Evolutionary conservation across 2,329 filamentous ascomycete species (phyloP), one percentile per base, ranked within the genome.

Genomic region (Cercospora zeina): DNA sequence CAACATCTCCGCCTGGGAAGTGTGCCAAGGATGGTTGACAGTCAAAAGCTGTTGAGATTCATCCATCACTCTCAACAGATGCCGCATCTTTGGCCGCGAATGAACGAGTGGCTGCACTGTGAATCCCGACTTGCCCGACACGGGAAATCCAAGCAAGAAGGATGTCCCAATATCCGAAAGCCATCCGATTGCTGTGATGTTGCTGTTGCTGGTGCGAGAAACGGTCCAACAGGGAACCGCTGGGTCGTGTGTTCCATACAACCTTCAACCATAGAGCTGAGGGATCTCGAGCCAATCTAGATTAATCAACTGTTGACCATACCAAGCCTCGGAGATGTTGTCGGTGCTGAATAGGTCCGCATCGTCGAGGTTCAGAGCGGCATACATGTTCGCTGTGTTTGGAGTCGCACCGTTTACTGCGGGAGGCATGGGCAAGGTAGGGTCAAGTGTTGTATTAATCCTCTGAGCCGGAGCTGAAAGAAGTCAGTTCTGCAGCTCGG

Each of bases 261-360:
- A 30, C 4, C 16, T 34, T 63, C 53, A 63, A 14, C 27, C 58
- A 36, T 64, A 62, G 59, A 62, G 54, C 33, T 67, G 62, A 2
- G 66, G 62, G 24, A 65, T 57, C 21, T 70, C 68, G 4, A 70
- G 60, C 67, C 67, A 70, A 45, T 70, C 68, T 58, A 70, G 58
- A 39, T 69, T 70, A 50, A 68, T 55, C 34, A 70, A 31, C 39
- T 70, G 68, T 49, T 70, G 68, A 14, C 68, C 68, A 39, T 65
- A 70, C 68, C 68, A 70, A 5, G 68, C 64, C 16, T 68, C 65
- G 2, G 65, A 65, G 33, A 70, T 67, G 39, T 65, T 68, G 30
- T 69, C 68, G n/a, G 66, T 63, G 24, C 65, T 62, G 39, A 66
- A 67, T n/a, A 68, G 45, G 9, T 68, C 65, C 14, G 62, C 39